phyloP scores from a whole-genome alignment of 805 yeast species.

The Candida incommunis region DNA sequence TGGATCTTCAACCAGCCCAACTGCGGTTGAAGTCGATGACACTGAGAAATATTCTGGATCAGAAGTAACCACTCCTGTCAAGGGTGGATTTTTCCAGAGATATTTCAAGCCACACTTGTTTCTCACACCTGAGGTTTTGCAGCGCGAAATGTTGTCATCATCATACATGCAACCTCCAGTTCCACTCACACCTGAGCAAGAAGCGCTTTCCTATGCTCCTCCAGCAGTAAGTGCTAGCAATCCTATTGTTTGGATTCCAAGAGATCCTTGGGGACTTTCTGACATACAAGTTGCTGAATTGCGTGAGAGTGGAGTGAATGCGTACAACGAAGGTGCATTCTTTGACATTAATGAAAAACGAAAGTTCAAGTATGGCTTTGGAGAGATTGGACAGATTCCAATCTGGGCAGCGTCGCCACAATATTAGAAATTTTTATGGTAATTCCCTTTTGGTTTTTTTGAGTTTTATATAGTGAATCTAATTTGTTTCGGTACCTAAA shows the following conservation, averaged over 20 bases:
- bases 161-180: conserved; percentile 17
- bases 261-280: conserved; percentile 76
- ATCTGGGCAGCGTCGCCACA: conserved; percentile 10
- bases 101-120: conserved; percentile 44
- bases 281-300: conserved; percentile 41
- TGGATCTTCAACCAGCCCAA: conserved; percentile 12
- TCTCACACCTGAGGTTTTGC: conserved; percentile 23
- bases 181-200: conserved; percentile 25
- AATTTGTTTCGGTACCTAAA: too few species aligned
- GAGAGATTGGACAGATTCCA: conserved; percentile 9
- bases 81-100: conserved; percentile 25
- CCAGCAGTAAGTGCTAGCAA: conserved; percentile 59
- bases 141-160: conserved; percentile 15
- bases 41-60: not conserved
- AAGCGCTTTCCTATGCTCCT: conserved; percentile 55
- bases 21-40: conserved; percentile 22
- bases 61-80: not conserved
- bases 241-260: conserved; percentile 87
- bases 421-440: too few species aligned
- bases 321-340: conserved; percentile 54
- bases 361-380: conserved; percentile 30
- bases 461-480: too few species aligned
- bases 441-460: too few species aligned
- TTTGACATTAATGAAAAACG: conserved; percentile 26
- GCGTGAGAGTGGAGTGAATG: conserved; percentile 35